Conservation (phyloP, 805 yeast genomes). For the Wickerhamomyces ciferrii region DNA sequence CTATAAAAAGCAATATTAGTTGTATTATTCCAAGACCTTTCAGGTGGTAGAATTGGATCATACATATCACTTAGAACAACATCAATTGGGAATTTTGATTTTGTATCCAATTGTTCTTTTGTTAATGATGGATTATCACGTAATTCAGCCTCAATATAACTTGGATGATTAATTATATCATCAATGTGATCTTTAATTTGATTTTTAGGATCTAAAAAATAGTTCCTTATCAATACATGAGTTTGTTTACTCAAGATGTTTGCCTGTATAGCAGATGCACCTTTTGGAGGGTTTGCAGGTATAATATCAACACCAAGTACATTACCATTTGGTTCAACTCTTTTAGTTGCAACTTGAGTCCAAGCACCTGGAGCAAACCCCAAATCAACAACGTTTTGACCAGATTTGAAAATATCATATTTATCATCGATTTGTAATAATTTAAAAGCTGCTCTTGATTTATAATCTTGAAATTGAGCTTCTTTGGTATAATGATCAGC, state of each 20-base stretch:
- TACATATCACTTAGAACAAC: conserved; percentile 79
- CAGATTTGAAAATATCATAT: conserved; percentile 50
- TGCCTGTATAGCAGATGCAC: conserved; percentile 81
- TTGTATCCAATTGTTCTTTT: conserved; percentile 6
- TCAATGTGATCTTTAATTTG: conserved; percentile 10
- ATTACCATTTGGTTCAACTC: conserved; percentile 43
- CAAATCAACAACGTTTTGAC: conserved; percentile 70
- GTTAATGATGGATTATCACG: conserved; percentile 8
- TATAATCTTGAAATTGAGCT: conserved; percentile 56
- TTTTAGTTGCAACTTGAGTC: conserved; percentile 75
- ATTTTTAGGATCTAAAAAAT: conserved; percentile 29
- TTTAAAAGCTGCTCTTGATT: conserved; percentile 91
- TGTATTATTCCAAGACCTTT: conserved; percentile 53
- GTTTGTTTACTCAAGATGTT: conserved; percentile 70
- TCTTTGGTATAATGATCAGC: conserved; percentile 61
- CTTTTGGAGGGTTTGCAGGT: conserved; percentile 72
- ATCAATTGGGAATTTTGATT: conserved; percentile 42
- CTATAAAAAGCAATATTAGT: conserved; percentile 78
- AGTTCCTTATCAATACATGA: conserved; percentile 47
- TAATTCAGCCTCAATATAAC: conserved; percentile 25
- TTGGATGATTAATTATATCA: conserved; percentile 17
- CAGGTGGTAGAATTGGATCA: conserved; percentile 52
- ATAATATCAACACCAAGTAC: conserved; percentile 82
- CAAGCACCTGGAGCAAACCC: conserved; percentile 96
- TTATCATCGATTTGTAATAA: conserved; percentile 67